A percentile compares a stretch with the other conserved stretches of the same genome.
Conservation (phyloP, 2,329 filamentous ascomycete genomes). For the Fusarium xyrophilum region DNA sequence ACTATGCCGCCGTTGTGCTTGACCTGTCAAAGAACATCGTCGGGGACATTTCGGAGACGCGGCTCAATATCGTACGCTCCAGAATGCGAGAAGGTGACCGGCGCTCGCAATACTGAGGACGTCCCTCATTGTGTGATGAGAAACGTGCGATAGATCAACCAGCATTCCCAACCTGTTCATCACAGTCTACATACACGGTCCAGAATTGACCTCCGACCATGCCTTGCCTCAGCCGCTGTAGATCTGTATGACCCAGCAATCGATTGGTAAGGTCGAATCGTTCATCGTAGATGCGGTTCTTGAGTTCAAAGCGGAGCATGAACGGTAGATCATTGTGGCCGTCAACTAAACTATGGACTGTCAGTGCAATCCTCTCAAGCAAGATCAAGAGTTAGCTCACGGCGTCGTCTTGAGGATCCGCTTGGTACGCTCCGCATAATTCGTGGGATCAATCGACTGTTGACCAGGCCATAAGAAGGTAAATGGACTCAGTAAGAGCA, state of each 20-base stretch:
- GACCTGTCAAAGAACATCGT: slow-evolving; percentile 48
- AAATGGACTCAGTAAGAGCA: slow-evolving; percentile 17
- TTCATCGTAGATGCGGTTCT: slow-evolving; percentile 38
- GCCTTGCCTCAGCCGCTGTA: slow-evolving; percentile 40
- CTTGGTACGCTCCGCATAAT: slow-evolving; percentile 27
- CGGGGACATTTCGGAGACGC: slow-evolving; percentile 51
- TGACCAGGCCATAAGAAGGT: slow-evolving; percentile 9
- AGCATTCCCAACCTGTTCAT: slow-evolving; percentile 47
- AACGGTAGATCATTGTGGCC: slow-evolving; percentile 45
- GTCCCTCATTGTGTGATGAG: slow-evolving; percentile 43
- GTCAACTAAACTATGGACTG: slow-evolving; percentile 38
- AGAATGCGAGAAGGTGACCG: slow-evolving; percentile 46
- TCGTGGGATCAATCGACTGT: slow-evolving; percentile 8
- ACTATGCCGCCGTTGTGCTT: slow-evolving; percentile 49
- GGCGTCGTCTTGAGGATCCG: slow-evolving; percentile 21
- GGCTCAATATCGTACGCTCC: slow-evolving; percentile 37
- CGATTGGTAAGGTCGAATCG: slow-evolving; percentile 22
- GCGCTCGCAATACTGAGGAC: slow-evolving; percentile 40
- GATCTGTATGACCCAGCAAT: slow-evolving; percentile 40
- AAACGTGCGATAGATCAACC: slow-evolving; percentile 45
- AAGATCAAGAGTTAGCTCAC: neutral
- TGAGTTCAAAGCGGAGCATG: slow-evolving; percentile 42
- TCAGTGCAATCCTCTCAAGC: neutral
- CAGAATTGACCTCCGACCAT: slow-evolving; percentile 45
- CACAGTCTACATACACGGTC: slow-evolving; percentile 42